Evolutionary conservation across 306 rosid genomes (phyloP).

Genomic region (Mucuna pruriens): DNA sequence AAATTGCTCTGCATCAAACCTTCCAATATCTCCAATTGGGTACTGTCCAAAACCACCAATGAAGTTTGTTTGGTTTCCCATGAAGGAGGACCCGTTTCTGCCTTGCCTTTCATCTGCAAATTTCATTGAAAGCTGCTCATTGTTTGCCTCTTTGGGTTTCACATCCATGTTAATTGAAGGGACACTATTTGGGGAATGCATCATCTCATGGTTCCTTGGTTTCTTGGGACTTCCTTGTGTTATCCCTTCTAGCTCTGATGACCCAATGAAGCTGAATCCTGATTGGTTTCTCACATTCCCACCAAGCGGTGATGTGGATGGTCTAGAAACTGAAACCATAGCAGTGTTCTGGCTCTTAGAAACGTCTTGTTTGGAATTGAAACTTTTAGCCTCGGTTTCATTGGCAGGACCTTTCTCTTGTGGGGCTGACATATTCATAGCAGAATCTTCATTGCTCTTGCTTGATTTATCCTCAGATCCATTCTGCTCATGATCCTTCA

Average conservation of each 20-base stretch:
- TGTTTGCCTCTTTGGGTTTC: constrained; percentile 54
- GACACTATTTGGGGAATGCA: constrained; percentile 56
- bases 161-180: constrained; percentile 59
- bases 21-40: constrained; percentile 86
- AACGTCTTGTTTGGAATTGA: constrained; percentile 64
- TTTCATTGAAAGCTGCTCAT: constrained; percentile 65
- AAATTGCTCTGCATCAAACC: constrained; percentile 86
- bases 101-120: constrained; percentile 72
- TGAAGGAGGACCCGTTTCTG: constrained; percentile 83
- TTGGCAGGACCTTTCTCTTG: constrained; percentile 49
- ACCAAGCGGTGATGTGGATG: constrained; percentile 61
- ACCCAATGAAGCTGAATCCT: constrained; percentile 83
- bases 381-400: constrained; percentile 52
- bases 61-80: constrained; percentile 82
- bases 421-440: constrained; percentile 52
- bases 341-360: constrained; percentile 48
- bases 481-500: constrained; percentile 85
- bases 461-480: constrained; percentile 64
- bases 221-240: constrained; percentile 89
- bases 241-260: constrained; percentile 88
- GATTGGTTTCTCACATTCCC: constrained; percentile 63
- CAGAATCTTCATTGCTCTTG: constrained; percentile 74
- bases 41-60: constrained; percentile 91
- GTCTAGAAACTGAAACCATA: constrained; percentile 55
- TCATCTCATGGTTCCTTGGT: constrained; percentile 61